Evolutionary conservation across 768 basidiomycete genomes (phyloP).

Genomic region (Melanogaster broomeanus): DNA sequence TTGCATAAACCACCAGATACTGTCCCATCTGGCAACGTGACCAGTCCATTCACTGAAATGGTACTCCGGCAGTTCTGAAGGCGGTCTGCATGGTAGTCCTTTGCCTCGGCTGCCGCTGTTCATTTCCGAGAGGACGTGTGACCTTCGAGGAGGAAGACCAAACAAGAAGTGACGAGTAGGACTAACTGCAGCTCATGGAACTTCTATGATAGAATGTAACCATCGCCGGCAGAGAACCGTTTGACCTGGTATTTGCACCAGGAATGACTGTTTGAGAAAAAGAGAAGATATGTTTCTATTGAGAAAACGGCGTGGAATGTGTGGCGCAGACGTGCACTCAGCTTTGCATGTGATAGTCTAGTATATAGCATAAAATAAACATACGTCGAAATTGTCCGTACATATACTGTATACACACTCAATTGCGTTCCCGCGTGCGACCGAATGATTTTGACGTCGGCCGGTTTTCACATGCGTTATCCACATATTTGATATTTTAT

Average conservation of each 20-base stretch:
- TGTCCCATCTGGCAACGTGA: conserved; percentile 43
- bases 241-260: not conserved
- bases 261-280: not conserved
- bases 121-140: conserved; percentile 29
- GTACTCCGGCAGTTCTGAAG: conserved; percentile 32
- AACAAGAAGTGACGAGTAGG: conserved; percentile 35
- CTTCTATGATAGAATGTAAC: conserved; percentile 39
- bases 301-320: no score
- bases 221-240: conserved; percentile 15
- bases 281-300: no score
- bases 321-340: no score
- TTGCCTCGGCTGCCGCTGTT: conserved; percentile 13
- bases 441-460: no score
- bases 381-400: no score
- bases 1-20: conserved; percentile 67
- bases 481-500: no score
- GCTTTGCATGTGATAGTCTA: no score
- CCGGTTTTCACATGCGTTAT: no score
- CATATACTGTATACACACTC: no score
- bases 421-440: no score
- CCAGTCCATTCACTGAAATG: conserved; percentile 24
- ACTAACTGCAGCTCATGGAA: conserved; percentile 42
- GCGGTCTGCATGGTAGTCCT: conserved; percentile 26
- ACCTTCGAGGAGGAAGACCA: conserved; percentile 37
- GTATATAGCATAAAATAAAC: no score